Evolutionary conservation across 1,284 basidiomycete genomes (phyloP).

Genomic region (Melampsora larici-populina): DNA sequence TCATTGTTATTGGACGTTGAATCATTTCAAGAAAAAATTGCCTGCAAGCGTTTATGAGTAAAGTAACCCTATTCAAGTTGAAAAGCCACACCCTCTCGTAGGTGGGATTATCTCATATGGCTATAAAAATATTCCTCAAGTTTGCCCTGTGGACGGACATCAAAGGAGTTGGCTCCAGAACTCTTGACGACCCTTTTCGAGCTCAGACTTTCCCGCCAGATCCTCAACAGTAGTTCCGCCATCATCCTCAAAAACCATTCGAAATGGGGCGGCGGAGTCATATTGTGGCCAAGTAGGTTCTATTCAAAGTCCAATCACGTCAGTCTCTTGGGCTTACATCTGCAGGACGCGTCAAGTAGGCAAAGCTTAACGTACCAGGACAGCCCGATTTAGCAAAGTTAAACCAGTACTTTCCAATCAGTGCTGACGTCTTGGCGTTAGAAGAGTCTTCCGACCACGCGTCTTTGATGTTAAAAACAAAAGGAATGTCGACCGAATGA

Average conservation of each 20-base stretch:
- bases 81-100: too few species aligned
- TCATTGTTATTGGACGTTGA: too few species aligned
- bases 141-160: too few species aligned
- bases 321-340: too few species aligned
- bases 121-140: too few species aligned
- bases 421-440: constrained; percentile 15
- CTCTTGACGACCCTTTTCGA: constrained; percentile 10
- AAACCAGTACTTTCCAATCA: constrained; percentile 19
- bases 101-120: too few species aligned
- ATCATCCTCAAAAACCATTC: constrained; percentile 14
- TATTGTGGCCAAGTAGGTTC: constrained; percentile 22
- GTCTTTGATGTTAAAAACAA: constrained; percentile 20
- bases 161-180: constrained; percentile 9
- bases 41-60: too few species aligned
- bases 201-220: neutral
- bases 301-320: neutral
- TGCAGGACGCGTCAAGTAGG: too few species aligned
- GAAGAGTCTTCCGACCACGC: constrained; percentile 10
- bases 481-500: constrained; percentile 17
- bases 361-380: neutral
- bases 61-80: too few species aligned
- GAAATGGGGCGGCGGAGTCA: constrained; percentile 2
- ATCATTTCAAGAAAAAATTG: too few species aligned
- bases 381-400: constrained; percentile 11
- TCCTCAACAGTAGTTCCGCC: neutral